Percentiles rank a stretch among this genome's conserved stretches.
phyloP scores from a whole-genome alignment of 208 protist species.

The Endotrypanum monterogeii region DNA sequence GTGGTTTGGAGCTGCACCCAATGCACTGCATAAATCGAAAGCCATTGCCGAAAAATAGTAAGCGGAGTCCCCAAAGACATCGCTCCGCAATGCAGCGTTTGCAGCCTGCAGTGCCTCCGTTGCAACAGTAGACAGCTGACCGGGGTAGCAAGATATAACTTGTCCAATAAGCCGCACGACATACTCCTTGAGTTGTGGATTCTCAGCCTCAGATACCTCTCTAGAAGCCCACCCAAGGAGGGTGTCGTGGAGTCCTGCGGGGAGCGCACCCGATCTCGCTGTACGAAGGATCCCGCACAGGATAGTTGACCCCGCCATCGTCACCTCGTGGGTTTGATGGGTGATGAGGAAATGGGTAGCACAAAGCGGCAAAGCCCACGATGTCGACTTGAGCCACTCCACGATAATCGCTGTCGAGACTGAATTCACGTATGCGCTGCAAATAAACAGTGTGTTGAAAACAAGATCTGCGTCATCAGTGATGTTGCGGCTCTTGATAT shows the following conservation, averaged over 20 bases:
- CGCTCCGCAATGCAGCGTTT: slow-evolving; percentile 60
- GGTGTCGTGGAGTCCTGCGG: slow-evolving; percentile 35
- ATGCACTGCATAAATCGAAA: slow-evolving; percentile 55
- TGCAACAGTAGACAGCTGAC: slow-evolving; percentile 14
- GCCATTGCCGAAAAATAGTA: slow-evolving; percentile 71
- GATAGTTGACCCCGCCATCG: slow-evolving; percentile 46
- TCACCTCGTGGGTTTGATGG: slow-evolving; percentile 30
- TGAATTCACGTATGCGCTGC: slow-evolving; percentile 53
- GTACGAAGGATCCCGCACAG: slow-evolving; percentile 48
- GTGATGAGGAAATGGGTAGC: slow-evolving; percentile 47
- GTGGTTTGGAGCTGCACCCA: slow-evolving; percentile 35
- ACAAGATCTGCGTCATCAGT: slow-evolving; percentile 66
- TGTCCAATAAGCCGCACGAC: slow-evolving; percentile 31
- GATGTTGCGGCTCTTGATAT: slow-evolving; percentile 55
- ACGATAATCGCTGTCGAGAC: slow-evolving; percentile 43
- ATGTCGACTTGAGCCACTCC: slow-evolving; percentile 49
- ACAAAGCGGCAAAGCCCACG: slow-evolving; percentile 40
- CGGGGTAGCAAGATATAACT: slow-evolving; percentile 13
- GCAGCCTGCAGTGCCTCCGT: slow-evolving; percentile 39
- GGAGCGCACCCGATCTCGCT: slow-evolving; percentile 43
- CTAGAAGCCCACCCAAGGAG: slow-evolving; percentile 36
- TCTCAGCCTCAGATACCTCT: slow-evolving; percentile 42
- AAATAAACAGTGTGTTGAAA: slow-evolving; percentile 55
- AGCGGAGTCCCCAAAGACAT: slow-evolving; percentile 73
- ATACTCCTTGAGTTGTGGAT: slow-evolving; percentile 48